phyloP scores from a whole-genome alignment of 176 grass and related monocot species.

The Ensete glaucum region DNA sequence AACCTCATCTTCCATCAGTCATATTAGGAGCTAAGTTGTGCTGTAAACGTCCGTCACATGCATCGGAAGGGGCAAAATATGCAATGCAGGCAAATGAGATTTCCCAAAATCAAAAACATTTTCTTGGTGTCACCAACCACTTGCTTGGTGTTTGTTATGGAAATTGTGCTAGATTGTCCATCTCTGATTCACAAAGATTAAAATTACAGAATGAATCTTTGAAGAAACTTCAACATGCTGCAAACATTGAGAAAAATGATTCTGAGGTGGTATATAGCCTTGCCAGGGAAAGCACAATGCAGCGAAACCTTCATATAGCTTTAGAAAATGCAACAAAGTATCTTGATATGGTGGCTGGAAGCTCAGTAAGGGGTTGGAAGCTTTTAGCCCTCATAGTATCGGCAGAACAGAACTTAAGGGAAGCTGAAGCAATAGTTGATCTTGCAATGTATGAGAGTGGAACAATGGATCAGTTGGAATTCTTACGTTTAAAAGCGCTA shows the following conservation, averaged over 20 bases:
- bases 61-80: conserved; percentile 77
- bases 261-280: conserved; percentile 81
- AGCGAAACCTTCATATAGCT: conserved; percentile 74
- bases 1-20: conserved; percentile 77
- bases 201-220: conserved; percentile 59
- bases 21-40: conserved; percentile 90
- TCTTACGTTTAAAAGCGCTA: conserved; percentile 69
- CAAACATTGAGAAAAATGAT: conserved; percentile 39
- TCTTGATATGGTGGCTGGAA: conserved; percentile 68
- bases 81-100: conserved; percentile 57
- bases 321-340: conserved; percentile 61
- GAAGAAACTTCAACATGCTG: conserved; percentile 47
- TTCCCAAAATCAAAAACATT: conserved; percentile 47
- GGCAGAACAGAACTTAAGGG: conserved; percentile 64
- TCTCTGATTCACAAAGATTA: conserved; percentile 52
- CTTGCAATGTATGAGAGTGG: conserved; percentile 77
- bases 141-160: conserved; percentile 86
- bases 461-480: conserved; percentile 54
- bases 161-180: conserved; percentile 53
- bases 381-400: conserved; percentile 71
- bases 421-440: conserved; percentile 72
- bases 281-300: conserved; percentile 77
- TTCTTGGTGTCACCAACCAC: conserved; percentile 51
- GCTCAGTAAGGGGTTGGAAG: conserved; percentile 75
- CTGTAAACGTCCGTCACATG: conserved; percentile 53